phyloP scores from a whole-genome alignment of 2,329 filamentous ascomycete genomes.

The Cladosporium sp. region DNA sequence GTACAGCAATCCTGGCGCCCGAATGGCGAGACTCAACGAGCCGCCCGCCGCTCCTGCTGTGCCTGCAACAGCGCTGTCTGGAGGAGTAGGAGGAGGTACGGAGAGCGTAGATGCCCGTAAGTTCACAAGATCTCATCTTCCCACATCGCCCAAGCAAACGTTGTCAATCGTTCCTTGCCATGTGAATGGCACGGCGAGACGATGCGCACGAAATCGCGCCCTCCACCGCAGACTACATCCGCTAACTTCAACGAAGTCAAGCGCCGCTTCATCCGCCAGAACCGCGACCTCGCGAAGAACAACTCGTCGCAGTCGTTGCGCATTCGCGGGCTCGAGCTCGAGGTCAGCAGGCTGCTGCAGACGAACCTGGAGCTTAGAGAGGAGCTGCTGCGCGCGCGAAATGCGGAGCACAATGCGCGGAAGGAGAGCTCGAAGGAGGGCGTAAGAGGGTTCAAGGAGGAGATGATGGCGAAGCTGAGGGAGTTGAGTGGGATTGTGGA shows the following conservation, averaged over 20 bases:
- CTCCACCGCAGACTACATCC: conserved; percentile 13
- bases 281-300: conserved; percentile 70
- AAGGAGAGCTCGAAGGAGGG: conserved; percentile 55
- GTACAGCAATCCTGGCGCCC: conserved; percentile 6
- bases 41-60: conserved; percentile 48
- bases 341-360: conserved; percentile 67
- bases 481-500: conserved; percentile 64
- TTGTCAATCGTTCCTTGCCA: neutral
- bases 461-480: conserved; percentile 64
- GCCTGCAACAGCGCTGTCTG: conserved; percentile 14
- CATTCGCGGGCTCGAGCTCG: conserved; percentile 69
- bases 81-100: conserved; percentile 23
- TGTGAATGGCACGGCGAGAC: conserved; percentile 2
- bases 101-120: conserved; percentile 67
- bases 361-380: conserved; percentile 70
- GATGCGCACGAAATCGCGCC: conserved; percentile 30
- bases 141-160: neutral
- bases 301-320: conserved; percentile 73
- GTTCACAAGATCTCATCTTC: conserved; percentile 31
- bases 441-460: conserved; percentile 61
- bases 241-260: conserved; percentile 53
- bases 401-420: conserved; percentile 55
- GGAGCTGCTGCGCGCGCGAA: conserved; percentile 63
- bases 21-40: conserved; percentile 78
- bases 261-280: conserved; percentile 73